Evolutionary conservation across 2,329 filamentous ascomycete genomes (phyloP).

Genomic region (Neocatenulostroma microsporum): DNA sequence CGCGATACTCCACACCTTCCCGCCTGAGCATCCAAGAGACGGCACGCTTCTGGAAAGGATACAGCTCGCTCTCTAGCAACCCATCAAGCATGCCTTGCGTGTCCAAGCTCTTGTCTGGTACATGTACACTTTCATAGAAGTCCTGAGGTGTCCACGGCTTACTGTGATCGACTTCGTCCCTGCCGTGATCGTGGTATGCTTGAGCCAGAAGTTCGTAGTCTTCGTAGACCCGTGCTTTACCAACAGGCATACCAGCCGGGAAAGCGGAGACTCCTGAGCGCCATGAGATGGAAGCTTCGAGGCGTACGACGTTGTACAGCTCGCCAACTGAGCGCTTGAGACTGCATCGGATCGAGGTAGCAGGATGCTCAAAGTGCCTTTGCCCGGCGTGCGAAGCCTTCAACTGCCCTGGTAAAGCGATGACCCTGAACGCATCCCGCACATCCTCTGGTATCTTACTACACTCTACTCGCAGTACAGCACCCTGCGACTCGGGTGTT

Average conservation of each 20-base stretch:
- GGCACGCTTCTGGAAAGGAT: constrained; percentile 64
- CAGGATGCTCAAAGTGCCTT: constrained; percentile 1
- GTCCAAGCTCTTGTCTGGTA: constrained; percentile 43
- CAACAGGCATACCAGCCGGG: constrained; percentile 17
- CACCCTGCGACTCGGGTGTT: constrained; percentile 9
- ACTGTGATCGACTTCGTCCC: constrained; percentile 16
- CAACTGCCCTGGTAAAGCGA: constrained; percentile 14
- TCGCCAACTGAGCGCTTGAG: constrained; percentile 20
- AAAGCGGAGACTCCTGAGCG: constrained; percentile 26
- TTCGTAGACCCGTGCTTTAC: constrained; percentile 17
- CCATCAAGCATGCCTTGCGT: constrained; percentile 9
- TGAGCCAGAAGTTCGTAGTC: constrained; percentile 21
- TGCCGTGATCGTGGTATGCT: constrained; percentile 18
- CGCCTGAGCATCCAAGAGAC: constrained; percentile 62
- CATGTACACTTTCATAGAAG: constrained; percentile 64
- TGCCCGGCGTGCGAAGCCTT: constrained; percentile 1
- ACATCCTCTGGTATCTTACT: constrained; percentile 10
- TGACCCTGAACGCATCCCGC: constrained; percentile 12
- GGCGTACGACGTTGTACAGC: constrained; percentile 19
- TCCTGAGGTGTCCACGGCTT: constrained; percentile 42
- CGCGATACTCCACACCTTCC: constrained; percentile 51
- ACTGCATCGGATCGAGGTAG: constrained; percentile 13
- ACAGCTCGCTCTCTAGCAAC: constrained; percentile 40
- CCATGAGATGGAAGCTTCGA: constrained; percentile 24
- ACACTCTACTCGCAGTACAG: constrained; percentile 20